Evolutionary conservation across 495 filamentous ascomycete species (phyloP), one percentile per base, ranked within the genome.

Genomic region (Annulohypoxylon nitens): DNA sequence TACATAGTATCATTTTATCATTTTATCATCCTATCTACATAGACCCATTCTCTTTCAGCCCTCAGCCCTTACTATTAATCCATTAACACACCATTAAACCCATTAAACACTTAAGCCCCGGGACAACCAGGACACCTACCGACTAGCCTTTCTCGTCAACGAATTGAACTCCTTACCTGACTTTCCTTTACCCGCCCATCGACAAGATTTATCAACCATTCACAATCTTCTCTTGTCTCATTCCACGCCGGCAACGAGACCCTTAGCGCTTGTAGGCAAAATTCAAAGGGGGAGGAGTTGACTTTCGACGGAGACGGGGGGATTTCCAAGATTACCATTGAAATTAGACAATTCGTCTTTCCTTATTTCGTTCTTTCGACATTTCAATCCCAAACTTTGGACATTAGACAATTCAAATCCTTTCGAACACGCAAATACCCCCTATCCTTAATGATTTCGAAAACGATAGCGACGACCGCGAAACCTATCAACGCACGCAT

Each of bases 101-200:
- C 48, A 51, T 51, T 43, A 43, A 39, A 43, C 39, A 43, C 62
- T 48, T 70, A 57, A 62, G 66, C 71, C 55, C 62, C 41, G 53
- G 33, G 53, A 2, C 14, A 18, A 37, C 53, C 16, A 57, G 53
- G 57, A 41, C 9, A 43, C 30, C 33, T 54, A 54, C 63, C 55
- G 63, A 75, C 67, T 75, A 75, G 63, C 60, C 64, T 61, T 54
- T 66, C 73, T 69, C 63, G 73, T 75, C 69, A 73, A 69, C 73
- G 73, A 75, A 75, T 75, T 73, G 73, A 57, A 69, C 69, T 75
- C 61, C 64, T 73, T 72, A 72, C 73, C 55, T 75, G 23, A 41
- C 43, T 57, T 59, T 63, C 43, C 36, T 75, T 71, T 75, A 75
- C 69, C 73, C 73, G 73, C 73, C 73, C 69, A 66, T 12, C 54